Evolutionary conservation across 106 monocot species (phyloP).

Genomic region (Acanthochlamys bracteata): DNA sequence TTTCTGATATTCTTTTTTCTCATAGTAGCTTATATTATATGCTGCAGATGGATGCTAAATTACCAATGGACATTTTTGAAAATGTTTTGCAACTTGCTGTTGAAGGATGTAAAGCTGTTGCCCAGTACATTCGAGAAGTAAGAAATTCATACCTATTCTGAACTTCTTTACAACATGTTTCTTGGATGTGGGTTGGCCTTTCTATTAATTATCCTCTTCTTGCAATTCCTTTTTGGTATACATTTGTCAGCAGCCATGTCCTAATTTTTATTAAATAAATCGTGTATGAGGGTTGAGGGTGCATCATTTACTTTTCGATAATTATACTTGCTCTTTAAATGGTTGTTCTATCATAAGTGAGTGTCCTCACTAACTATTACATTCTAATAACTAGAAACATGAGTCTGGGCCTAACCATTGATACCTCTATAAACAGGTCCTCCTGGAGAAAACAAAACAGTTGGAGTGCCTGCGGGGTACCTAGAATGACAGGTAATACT

Average conservation of each 20-base stretch:
- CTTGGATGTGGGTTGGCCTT: background rate
- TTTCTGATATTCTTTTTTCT: background rate
- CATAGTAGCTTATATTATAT: background rate
- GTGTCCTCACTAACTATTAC: background rate
- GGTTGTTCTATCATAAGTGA: background rate
- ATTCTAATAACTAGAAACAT: background rate
- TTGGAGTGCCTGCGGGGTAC: slow-evolving; percentile 36
- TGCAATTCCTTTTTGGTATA: background rate
- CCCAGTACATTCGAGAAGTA: slow-evolving; percentile 61
- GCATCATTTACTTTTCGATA: background rate
- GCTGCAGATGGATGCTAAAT: slow-evolving; percentile 58
- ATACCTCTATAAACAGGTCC: slow-evolving; percentile 20
- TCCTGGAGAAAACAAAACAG: slow-evolving; percentile 47
- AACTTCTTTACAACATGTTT: background rate
- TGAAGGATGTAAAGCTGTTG: slow-evolving; percentile 94
- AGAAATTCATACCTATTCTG: background rate
- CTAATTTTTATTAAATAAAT: background rate
- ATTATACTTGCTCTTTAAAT: background rate
- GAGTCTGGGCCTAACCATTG: background rate
- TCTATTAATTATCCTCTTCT: background rate
- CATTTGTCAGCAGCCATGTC: background rate
- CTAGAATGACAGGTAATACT: slow-evolving; percentile 5
- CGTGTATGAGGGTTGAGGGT: background rate
- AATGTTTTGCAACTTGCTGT: slow-evolving; percentile 94
- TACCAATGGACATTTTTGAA: slow-evolving; percentile 72